phyloP scores from a whole-genome alignment of 306 rosid genomes.

The Ormosia emarginata region DNA sequence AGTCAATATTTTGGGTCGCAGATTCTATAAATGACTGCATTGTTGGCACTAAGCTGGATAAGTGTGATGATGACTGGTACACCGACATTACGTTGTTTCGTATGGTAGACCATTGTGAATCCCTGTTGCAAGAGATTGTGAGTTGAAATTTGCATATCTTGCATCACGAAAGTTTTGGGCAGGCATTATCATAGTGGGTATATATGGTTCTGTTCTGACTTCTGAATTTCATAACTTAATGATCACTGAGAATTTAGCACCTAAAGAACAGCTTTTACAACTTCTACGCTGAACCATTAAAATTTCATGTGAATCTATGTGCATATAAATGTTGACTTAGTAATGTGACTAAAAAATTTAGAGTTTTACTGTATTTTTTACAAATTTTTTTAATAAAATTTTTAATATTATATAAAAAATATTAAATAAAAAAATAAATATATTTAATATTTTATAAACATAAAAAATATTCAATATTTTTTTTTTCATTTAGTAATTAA shows the following conservation, averaged over 20 bases:
- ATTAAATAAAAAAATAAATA: too few species aligned
- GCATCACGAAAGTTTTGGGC: background rate
- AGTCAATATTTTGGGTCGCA: constrained; percentile 63
- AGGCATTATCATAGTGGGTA: background rate
- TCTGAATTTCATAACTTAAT: background rate
- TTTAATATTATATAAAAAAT: too few species aligned
- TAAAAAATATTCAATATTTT: too few species aligned
- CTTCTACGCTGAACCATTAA: background rate
- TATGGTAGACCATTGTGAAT: constrained; percentile 86
- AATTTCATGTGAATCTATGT: background rate
- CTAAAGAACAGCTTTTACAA: background rate
- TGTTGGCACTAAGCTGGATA: constrained; percentile 69
- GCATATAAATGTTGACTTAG: background rate
- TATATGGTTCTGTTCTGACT: background rate
- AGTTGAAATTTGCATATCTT: background rate
- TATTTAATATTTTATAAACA: too few species aligned
- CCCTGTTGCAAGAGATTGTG: constrained; percentile 45
- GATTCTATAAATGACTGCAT: constrained; percentile 80
- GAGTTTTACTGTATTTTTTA: too few species aligned
- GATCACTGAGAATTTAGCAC: background rate
- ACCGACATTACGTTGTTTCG: constrained; percentile 68
- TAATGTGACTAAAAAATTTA: background rate
- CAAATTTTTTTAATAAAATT: too few species aligned
- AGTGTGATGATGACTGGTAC: constrained; percentile 70
- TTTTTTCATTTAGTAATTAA: too few species aligned